Conservation (phyloP, 768 basidiomycete species). For the Trametes cinnabarina region DNA sequence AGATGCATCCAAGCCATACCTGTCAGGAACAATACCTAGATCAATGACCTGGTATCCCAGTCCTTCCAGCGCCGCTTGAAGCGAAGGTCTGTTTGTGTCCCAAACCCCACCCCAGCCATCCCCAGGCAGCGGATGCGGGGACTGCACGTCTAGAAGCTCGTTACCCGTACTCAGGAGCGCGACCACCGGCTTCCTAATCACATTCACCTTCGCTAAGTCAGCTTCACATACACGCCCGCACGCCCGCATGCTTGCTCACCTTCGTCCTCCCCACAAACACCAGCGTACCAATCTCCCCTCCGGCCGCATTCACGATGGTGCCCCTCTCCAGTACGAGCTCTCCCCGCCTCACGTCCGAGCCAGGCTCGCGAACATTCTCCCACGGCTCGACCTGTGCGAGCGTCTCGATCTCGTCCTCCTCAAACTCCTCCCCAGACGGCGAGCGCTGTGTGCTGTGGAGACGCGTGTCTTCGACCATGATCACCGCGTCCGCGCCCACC, state of each 20-base stretch:
- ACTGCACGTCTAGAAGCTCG: conserved; percentile 67
- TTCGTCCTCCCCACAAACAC: conserved; percentile 73
- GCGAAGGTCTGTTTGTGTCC: conserved; percentile 84
- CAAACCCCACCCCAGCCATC: conserved; percentile 69
- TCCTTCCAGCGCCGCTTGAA: conserved; percentile 65
- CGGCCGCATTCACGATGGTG: conserved; percentile 57
- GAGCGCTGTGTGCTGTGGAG: conserved; percentile 54
- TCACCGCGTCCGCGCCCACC: conserved; percentile 67
- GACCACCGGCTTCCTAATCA: conserved; percentile 69
- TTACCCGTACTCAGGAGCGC: conserved; percentile 87
- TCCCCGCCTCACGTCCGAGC: conserved; percentile 69
- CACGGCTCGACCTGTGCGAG: conserved; percentile 57
- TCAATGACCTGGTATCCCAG: conserved; percentile 78
- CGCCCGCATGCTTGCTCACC: conserved; percentile 40
- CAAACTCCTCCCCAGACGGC: conserved; percentile 41
- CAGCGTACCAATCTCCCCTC: conserved; percentile 83
- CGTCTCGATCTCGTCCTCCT: conserved; percentile 71
- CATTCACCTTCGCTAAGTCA: conserved; percentile 51
- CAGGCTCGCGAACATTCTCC: conserved; percentile 73
- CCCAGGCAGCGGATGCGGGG: conserved; percentile 30
- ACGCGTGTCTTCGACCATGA: conserved; percentile 93
- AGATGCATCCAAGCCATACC: conserved; percentile 38
- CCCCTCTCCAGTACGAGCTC: conserved; percentile 65
- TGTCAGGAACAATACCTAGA: conserved; percentile 76
- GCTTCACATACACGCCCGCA: neutral